Conservation (phyloP, 768 basidiomycete genomes). For the Mycena belliarum region DNA sequence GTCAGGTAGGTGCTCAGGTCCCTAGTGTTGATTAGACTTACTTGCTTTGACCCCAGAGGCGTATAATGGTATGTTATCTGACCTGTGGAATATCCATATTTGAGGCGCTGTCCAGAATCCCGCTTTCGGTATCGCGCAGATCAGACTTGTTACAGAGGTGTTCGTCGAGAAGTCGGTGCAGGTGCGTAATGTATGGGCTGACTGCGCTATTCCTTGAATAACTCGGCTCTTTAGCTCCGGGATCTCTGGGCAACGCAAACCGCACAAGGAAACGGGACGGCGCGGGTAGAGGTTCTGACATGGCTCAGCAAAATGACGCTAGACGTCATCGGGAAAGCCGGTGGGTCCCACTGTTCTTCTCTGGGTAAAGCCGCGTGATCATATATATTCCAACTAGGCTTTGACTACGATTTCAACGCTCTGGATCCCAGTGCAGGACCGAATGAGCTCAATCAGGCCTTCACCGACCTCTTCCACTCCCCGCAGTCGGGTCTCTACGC, state of each 20-base stretch:
- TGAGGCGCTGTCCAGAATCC: slow-evolving; percentile 44
- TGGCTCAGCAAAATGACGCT: slow-evolving; percentile 14
- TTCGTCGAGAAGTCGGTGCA: slow-evolving; percentile 36
- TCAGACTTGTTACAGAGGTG: slow-evolving; percentile 35
- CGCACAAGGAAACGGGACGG: background rate
- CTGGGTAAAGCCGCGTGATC: background rate
- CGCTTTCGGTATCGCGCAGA: slow-evolving; percentile 42
- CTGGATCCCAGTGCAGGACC: background rate
- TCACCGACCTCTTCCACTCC: background rate
- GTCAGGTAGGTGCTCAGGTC: slow-evolving; percentile 9
- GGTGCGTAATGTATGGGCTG: slow-evolving; percentile 19
- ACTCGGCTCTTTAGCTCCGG: slow-evolving; percentile 14
- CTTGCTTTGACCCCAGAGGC: background rate
- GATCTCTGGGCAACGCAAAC: background rate
- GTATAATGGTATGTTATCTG: background rate
- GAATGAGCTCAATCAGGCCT: background rate
- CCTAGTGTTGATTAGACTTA: too few relatives aligned
- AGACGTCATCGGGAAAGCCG: slow-evolving; percentile 15
- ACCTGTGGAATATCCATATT: background rate
- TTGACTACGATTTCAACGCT: slow-evolving; percentile 10
- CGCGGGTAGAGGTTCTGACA: slow-evolving; percentile 4
- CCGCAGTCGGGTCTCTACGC: too few relatives aligned
- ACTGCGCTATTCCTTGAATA: too few relatives aligned
- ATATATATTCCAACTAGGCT: background rate
- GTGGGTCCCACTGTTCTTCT: background rate